These are phyloP conservation scores for Ambrosia hybrid DNA, from an alignment of 140 eudicot species.

Conservation along the genomic window DNA sequence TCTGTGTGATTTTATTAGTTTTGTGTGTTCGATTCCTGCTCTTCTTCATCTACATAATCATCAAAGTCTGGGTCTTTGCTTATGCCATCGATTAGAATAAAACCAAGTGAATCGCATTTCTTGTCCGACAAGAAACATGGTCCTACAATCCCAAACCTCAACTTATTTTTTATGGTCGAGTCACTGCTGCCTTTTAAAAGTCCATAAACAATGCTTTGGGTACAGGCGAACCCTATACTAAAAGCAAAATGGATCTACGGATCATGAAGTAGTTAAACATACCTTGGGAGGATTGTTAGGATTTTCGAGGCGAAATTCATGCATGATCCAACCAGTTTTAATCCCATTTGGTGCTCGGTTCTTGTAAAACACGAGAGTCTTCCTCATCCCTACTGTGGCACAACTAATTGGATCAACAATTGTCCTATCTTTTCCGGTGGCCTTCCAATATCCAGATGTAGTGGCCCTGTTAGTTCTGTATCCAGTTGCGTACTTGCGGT, in stretches of 20 bases:
- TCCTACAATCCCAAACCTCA: too few relatives aligned
- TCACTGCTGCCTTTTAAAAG: too few relatives aligned
- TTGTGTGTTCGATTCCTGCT: too few relatives aligned
- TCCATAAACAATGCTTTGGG: neutral
- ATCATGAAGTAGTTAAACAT: too few relatives aligned
- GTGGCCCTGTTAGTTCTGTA: conserved; percentile 80
- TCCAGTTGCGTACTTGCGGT: conserved; percentile 91
- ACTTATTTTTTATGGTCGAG: too few relatives aligned
- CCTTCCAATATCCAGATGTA: conserved; percentile 84
- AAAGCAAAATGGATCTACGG: neutral
- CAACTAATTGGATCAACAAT: conserved; percentile 52
- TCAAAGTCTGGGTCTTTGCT: too few relatives aligned
- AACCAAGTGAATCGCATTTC: too few relatives aligned
- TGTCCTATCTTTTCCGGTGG: conserved; percentile 83
- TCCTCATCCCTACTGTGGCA: conserved; percentile 75
- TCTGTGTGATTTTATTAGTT: too few relatives aligned
- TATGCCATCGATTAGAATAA: too few relatives aligned
- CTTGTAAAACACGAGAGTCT: conserved; percentile 80
- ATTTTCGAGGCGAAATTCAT: conserved; percentile 83
- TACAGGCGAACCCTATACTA: neutral
- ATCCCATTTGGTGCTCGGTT: conserved; percentile 94
- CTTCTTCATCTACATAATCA: too few relatives aligned
- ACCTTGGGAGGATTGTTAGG: conserved; percentile 87
- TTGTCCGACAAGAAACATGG: too few relatives aligned
- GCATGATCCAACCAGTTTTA: conserved; percentile 95